Conservation (phyloP, 1,139 yeast genomes). For the Lodderomyces theae region DNA sequence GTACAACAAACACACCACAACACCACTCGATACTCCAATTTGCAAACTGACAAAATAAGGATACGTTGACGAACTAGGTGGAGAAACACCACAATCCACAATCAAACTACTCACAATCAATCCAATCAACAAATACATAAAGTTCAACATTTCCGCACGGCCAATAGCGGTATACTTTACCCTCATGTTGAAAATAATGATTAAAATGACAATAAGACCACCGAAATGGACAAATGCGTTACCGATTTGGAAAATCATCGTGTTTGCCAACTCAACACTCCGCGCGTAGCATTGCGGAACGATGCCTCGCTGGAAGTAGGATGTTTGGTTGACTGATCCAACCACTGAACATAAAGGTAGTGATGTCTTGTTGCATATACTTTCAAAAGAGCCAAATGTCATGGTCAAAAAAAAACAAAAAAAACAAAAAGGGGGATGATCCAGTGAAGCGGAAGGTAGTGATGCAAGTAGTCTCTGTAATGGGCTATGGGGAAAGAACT, state of each 20-base stretch:
- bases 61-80: constrained; percentile 73
- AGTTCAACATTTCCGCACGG: constrained; percentile 76
- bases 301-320: constrained; percentile 51
- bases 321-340: constrained; percentile 31
- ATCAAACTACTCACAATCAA: constrained; percentile 65
- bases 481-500: too few relatives aligned
- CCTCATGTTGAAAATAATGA: constrained; percentile 77
- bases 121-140: constrained; percentile 59
- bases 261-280: constrained; percentile 82
- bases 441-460: too few relatives aligned
- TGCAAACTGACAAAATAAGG: constrained; percentile 84
- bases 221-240: constrained; percentile 83
- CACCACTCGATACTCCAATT: constrained; percentile 67
- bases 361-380: constrained; percentile 65
- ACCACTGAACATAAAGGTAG: constrained; percentile 77
- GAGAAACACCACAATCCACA: constrained; percentile 89
- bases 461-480: too few relatives aligned
- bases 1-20: constrained; percentile 64
- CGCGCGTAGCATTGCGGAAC: constrained; percentile 81
- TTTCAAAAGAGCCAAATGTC: constrained; percentile 69
- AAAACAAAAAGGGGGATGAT: too few relatives aligned
- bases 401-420: too few relatives aligned
- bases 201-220: constrained; percentile 58
- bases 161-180: constrained; percentile 93
- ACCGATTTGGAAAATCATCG: constrained; percentile 88